Evolutionary conservation across 441 rosid genomes (phyloP).

Genomic region (Gossypium gossypioides): DNA sequence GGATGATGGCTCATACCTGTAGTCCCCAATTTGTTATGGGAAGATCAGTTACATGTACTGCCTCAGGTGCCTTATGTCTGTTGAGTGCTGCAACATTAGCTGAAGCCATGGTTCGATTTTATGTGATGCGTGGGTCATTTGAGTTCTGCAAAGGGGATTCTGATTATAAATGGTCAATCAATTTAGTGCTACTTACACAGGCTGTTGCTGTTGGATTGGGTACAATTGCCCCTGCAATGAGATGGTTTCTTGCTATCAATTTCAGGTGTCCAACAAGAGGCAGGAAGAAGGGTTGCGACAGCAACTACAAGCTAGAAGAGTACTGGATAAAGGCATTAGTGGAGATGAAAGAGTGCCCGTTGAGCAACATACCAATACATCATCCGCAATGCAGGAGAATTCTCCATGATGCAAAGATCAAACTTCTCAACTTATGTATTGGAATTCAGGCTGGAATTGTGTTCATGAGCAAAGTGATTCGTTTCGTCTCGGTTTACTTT

Average conservation of each 20-base stretch:
- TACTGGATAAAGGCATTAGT: constrained; percentile 56
- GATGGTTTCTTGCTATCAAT: constrained; percentile 66
- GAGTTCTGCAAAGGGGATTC: constrained; percentile 61
- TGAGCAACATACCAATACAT: constrained; percentile 20
- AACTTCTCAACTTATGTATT: constrained; percentile 38
- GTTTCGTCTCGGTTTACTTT: constrained; percentile 41
- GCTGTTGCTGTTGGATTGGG: constrained; percentile 53
- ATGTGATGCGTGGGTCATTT: constrained; percentile 41
- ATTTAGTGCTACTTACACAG: constrained; percentile 46
- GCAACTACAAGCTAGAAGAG: constrained; percentile 42
- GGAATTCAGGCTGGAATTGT: constrained; percentile 55
- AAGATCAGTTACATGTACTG: constrained; percentile 56
- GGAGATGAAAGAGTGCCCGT: constrained; percentile 62
- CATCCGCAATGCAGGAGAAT: constrained; percentile 41
- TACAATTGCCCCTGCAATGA: constrained; percentile 54
- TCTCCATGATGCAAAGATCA: constrained; percentile 23
- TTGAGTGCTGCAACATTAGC: constrained; percentile 32
- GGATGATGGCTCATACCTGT: constrained; percentile 88
- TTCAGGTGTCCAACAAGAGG: constrained; percentile 52
- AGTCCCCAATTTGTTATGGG: constrained; percentile 80
- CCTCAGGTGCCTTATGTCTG: constrained; percentile 53
- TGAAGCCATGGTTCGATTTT: constrained; percentile 46
- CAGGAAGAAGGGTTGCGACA: constrained; percentile 21
- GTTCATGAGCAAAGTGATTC: constrained; percentile 50
- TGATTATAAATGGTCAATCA: constrained; percentile 73